A percentile compares a stretch with the other conserved stretches of the same genome.
phyloP scores from a whole-genome alignment of 2,329 filamentous ascomycete species.

The Neofusicoccum kwambonambiense region DNA sequence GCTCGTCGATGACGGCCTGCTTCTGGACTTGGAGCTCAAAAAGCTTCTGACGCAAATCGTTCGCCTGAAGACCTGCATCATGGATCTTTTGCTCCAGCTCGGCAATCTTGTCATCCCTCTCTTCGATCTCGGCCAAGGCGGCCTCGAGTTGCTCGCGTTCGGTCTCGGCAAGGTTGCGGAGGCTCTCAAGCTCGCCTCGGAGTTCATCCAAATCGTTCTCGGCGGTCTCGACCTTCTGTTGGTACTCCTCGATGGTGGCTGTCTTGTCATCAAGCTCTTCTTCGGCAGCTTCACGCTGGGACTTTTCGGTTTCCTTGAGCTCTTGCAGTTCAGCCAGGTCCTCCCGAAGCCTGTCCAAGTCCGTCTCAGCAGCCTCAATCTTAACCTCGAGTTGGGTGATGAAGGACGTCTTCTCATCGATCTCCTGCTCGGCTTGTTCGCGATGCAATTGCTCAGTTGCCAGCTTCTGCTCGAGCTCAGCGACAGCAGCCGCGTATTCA shows the following conservation, averaged over 20 bases:
- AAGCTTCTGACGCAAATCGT: constrained; percentile 49
- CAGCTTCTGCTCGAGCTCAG: constrained; percentile 36
- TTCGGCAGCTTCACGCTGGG: constrained; percentile 35
- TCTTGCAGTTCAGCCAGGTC: constrained; percentile 35
- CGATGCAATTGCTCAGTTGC: constrained; percentile 38
- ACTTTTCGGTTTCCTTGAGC: constrained; percentile 35
- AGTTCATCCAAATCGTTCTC: constrained; percentile 32
- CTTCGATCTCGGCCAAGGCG: constrained; percentile 44
- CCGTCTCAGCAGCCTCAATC: constrained; percentile 36
- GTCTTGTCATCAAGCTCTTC: constrained; percentile 38
- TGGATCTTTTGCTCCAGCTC: constrained; percentile 41
- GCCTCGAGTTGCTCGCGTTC: constrained; percentile 45
- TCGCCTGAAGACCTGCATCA: constrained; percentile 45
- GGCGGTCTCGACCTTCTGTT: constrained; percentile 33
- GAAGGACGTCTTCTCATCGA: constrained; percentile 36
- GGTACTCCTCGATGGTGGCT: constrained; percentile 38
- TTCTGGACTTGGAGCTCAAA: constrained; percentile 47
- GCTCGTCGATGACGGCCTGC: constrained; percentile 36
- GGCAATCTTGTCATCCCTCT: constrained; percentile 41
- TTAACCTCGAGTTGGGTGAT: constrained; percentile 42
- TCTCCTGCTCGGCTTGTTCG: constrained; percentile 39
- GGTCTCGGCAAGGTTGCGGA: constrained; percentile 38
- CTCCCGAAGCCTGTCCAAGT: constrained; percentile 33
- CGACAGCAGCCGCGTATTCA: constrained; percentile 30
- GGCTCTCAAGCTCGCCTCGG: constrained; percentile 34